phyloP scores from a whole-genome alignment of 2,329 filamentous ascomycete species.

The Parastagonospora nodorum region DNA sequence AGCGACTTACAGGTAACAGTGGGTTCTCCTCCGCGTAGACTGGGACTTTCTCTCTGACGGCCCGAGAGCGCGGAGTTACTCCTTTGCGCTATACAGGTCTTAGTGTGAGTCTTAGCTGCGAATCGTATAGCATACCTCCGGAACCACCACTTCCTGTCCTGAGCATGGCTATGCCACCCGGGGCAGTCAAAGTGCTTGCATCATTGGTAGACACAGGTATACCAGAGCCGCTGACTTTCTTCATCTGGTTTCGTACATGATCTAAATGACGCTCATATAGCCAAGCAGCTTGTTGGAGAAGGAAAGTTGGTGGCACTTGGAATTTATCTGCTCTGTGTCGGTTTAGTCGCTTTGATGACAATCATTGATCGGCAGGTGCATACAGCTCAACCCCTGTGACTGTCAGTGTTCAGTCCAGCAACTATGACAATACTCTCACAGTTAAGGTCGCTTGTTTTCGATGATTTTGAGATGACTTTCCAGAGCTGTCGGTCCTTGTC shows the following conservation, averaged over 20 bases:
- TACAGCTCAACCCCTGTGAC: conserved; percentile 75
- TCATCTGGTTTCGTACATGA: conserved; percentile 88
- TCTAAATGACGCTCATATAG: conserved; percentile 89
- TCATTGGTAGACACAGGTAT: conserved; percentile 53
- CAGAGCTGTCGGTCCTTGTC: conserved; percentile 86
- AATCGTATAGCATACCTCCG: conserved; percentile 36
- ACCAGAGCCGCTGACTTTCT: conserved; percentile 68
- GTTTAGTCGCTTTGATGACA: conserved; percentile 6
- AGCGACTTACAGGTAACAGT: conserved; percentile 45
- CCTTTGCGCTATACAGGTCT: conserved; percentile 38
- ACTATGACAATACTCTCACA: conserved; percentile 60
- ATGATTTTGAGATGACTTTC: conserved; percentile 83
- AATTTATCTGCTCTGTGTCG: conserved; percentile 68
- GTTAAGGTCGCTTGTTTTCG: conserved; percentile 80
- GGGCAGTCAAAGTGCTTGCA: conserved; percentile 50
- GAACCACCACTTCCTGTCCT: conserved; percentile 55
- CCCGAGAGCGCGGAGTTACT: conserved; percentile 61
- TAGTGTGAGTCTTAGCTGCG: neutral
- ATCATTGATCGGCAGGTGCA: conserved; percentile 27
- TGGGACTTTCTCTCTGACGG: conserved; percentile 62
- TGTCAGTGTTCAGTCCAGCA: conserved; percentile 1
- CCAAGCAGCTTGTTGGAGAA: conserved; percentile 92
- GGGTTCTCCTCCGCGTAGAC: conserved; percentile 56
- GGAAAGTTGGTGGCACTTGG: conserved; percentile 82
- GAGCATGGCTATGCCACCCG: conserved; percentile 55